phyloP scores from a whole-genome alignment of 495 filamentous ascomycete species.

The Hypoxylon subgilvum region DNA sequence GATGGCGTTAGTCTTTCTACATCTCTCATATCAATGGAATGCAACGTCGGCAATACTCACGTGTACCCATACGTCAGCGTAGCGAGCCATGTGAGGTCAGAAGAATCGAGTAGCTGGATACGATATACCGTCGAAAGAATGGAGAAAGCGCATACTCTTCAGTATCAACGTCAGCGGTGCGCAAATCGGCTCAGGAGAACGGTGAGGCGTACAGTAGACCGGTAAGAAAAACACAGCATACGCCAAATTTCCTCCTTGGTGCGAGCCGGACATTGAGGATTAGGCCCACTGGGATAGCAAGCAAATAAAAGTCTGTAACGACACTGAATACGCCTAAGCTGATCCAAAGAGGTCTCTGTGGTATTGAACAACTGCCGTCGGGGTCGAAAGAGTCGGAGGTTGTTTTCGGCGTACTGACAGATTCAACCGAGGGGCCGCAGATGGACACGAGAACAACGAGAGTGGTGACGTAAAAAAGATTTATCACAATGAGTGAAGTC shows the following conservation, averaged over 20 bases:
- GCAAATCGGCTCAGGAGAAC: not conserved
- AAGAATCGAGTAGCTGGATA: not conserved
- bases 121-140: not conserved
- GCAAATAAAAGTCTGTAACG: conserved; percentile 26
- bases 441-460: conserved; percentile 5
- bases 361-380: not conserved
- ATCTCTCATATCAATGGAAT: not conserved
- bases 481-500: conserved; percentile 9
- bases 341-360: conserved; percentile 19
- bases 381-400: conserved; percentile 3
- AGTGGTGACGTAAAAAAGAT: conserved; percentile 6
- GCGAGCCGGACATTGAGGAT: conserved; percentile 8
- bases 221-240: conserved; percentile 22
- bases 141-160: not conserved
- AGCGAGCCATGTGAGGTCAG: not conserved
- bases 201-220: conserved; percentile 16
- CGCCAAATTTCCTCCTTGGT: conserved; percentile 7
- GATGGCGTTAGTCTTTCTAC: not conserved
- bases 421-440: conserved; percentile 4
- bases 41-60: not conserved
- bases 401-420: not conserved
- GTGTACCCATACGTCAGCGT: not conserved
- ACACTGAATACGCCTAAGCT: conserved; percentile 14
- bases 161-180: not conserved
- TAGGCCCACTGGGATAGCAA: conserved; percentile 24